Conservation (phyloP, 179 eudicot genomes). For the Nepenthes alata region DNA sequence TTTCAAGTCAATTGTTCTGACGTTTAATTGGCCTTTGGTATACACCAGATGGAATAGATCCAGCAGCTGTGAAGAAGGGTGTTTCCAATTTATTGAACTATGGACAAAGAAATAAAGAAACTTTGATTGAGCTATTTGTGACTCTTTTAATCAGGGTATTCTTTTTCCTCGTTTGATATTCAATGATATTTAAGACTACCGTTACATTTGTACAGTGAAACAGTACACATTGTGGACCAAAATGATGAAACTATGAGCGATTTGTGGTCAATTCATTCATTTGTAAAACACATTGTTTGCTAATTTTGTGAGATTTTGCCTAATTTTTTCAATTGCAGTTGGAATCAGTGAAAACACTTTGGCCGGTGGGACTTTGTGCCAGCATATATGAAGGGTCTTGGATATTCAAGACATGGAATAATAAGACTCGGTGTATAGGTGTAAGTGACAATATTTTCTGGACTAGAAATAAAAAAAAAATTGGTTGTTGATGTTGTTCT, state of each 20-base stretch:
- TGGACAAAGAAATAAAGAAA: conserved; percentile 59
- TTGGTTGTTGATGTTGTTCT: too few relatives aligned
- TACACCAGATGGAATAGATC: conserved; percentile 58
- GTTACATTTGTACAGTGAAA: too few relatives aligned
- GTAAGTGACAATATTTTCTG: conserved; percentile 26
- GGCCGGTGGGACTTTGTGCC: conserved; percentile 74
- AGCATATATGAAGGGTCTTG: conserved; percentile 62
- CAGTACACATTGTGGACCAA: background rate
- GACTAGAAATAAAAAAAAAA: background rate
- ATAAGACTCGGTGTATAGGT: conserved; percentile 27
- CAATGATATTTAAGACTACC: too few relatives aligned
- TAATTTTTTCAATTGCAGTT: conserved; percentile 33
- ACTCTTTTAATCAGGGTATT: conserved; percentile 67
- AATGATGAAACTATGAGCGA: too few relatives aligned
- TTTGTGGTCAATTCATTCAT: too few relatives aligned
- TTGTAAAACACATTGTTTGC: background rate
- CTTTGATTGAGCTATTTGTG: conserved; percentile 69
- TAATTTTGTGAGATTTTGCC: background rate
- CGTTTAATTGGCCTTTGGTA: conserved; percentile 5
- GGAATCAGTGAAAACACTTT: conserved; percentile 54
- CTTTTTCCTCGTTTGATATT: too few relatives aligned
- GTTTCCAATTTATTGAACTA: conserved; percentile 30
- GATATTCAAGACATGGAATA: conserved; percentile 42
- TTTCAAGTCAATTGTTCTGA: background rate
- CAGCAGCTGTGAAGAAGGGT: conserved; percentile 29